These are phyloP conservation scores for Brassica napus DNA, from an alignment of 345 rosid genomes.

Conservation along the genomic window Da-Ae NC_063451.1:23300001-23300500, in stretches of 20 bases:
- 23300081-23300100: no score
- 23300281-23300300: conserved; percentile 77
- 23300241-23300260: not conserved
- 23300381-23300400: conserved; percentile 70
- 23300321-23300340: conserved; percentile 80
- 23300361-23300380: conserved; percentile 89
- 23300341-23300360: conserved; percentile 94
- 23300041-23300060: conserved; percentile 90
- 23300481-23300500: conserved; percentile 8
- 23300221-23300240: no score
- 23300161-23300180: no score
- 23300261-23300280: conserved; percentile 42
- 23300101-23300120: not conserved
- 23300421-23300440: not conserved
- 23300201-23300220: no score
- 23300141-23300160: no score
- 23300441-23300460: conserved; percentile 2
- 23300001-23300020: conserved; percentile 39
- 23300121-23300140: no score
- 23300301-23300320: conserved; percentile 86
- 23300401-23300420: conserved; percentile 4
- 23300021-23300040: conserved; percentile 89
- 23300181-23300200: no score
- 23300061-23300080: no score
- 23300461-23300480: conserved; percentile 6